These are phyloP conservation scores for Phytophthora colocasiae DNA, from an alignment of 352 stramenopile species.

Conservation along the genomic window DNA sequence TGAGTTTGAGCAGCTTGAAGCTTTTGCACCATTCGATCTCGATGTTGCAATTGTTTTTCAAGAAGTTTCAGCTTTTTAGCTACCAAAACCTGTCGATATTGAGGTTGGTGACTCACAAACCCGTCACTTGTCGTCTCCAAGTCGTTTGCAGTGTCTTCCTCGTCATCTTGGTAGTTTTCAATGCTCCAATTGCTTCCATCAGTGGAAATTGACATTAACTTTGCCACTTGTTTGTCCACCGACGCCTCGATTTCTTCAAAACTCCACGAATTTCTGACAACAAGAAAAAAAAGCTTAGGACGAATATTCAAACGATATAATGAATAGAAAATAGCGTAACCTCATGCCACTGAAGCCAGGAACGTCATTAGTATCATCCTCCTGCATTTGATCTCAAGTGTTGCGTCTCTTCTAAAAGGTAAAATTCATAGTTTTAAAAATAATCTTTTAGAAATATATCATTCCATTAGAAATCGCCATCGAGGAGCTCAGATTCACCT, in stretches of 20 bases:
- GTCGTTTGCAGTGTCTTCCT: slow-evolving; percentile 23
- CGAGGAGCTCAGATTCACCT: neutral
- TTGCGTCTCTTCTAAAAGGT: slow-evolving; percentile 15
- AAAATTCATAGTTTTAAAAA: neutral
- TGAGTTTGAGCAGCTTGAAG: slow-evolving; percentile 39
- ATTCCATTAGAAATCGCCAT: no score
- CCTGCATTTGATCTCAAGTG: slow-evolving; percentile 13
- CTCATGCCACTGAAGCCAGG: slow-evolving; percentile 46
- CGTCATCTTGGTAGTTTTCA: slow-evolving; percentile 19
- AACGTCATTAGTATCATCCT: slow-evolving; percentile 28
- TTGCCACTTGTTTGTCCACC: slow-evolving; percentile 35
- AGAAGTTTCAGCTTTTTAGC: slow-evolving; percentile 63
- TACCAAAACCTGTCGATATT: slow-evolving; percentile 50
- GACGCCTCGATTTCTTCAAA: slow-evolving; percentile 39
- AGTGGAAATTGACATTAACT: slow-evolving; percentile 6
- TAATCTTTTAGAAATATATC: neutral
- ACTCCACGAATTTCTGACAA: slow-evolving; percentile 30
- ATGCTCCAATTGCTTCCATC: slow-evolving; percentile 19
- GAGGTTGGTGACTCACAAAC: slow-evolving; percentile 57
- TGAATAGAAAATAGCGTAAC: slow-evolving; percentile 11
- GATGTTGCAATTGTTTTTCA: slow-evolving; percentile 53
- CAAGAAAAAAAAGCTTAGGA: neutral
- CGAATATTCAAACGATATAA: neutral
- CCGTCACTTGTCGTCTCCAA: slow-evolving; percentile 26
- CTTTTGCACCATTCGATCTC: slow-evolving; percentile 46